phyloP scores from a whole-genome alignment of 495 filamentous ascomycete species.

The Podospora australis region DNA sequence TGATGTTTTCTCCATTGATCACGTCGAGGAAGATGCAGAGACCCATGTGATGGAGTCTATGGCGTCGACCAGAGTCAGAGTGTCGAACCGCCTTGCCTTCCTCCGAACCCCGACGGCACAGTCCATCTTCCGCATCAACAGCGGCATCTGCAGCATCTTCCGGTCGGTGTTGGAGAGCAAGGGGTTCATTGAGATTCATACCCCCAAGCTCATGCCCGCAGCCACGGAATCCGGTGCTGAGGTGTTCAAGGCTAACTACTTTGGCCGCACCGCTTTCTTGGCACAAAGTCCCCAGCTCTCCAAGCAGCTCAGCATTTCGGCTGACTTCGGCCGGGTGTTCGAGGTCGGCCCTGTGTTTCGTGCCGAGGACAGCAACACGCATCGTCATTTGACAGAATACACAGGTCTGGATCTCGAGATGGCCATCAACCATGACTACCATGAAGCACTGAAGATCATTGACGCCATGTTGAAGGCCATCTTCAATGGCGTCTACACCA shows the following conservation, averaged over 20 bases:
- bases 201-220: constrained; percentile 82
- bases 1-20: constrained; percentile 50
- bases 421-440: constrained; percentile 82
- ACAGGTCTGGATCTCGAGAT: constrained; percentile 93
- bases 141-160: constrained; percentile 73
- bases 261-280: constrained; percentile 79
- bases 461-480: constrained; percentile 84
- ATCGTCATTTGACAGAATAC: constrained; percentile 94
- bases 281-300: constrained; percentile 91
- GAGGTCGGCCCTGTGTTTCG: constrained; percentile 95
- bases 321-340: constrained; percentile 85
- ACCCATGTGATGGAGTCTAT: constrained; percentile 37
- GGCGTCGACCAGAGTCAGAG: constrained; percentile 42
- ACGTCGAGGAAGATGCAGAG: constrained; percentile 31
- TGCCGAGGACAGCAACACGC: constrained; percentile 94
- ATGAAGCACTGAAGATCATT: constrained; percentile 77
- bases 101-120: constrained; percentile 80
- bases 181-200: constrained; percentile 87
- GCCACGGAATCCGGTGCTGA: constrained; percentile 89
- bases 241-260: constrained; percentile 94
- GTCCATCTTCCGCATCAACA: constrained; percentile 76
- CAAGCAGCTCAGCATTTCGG: constrained; percentile 92
- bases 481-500: constrained; percentile 67
- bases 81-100: constrained; percentile 79
- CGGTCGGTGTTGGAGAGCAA: constrained; percentile 67